Percentiles rank a stretch among this genome's conserved stretches.
Evolutionary conservation across 169 alveolate species (phyloP).

Genomic region (Eimeria praecox): DNA sequence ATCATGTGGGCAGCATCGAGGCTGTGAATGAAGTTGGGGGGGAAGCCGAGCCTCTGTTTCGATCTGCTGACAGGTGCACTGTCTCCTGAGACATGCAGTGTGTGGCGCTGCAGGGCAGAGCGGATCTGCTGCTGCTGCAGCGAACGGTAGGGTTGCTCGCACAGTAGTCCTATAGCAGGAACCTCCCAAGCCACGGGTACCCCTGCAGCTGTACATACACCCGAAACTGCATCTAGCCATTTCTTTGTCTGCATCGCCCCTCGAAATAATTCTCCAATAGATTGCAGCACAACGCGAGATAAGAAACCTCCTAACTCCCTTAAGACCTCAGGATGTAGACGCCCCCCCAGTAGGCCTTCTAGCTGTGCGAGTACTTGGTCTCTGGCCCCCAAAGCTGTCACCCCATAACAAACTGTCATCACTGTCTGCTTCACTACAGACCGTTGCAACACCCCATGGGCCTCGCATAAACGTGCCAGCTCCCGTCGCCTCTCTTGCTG

Average conservation of each 20-base stretch:
- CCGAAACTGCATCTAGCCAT: conserved; percentile 96
- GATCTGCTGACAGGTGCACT: conserved; percentile 83
- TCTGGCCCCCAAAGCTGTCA: conserved; percentile 93
- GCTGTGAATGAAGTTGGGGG: conserved; percentile 98
- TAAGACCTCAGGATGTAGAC: conserved; percentile 80
- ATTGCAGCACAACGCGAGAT: conserved; percentile 93
- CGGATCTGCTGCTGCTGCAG: conserved; percentile 88
- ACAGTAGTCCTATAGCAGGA: conserved; percentile 96
- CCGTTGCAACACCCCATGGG: conserved; percentile 88
- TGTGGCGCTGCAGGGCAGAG: conserved; percentile 90
- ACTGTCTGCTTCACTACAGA: conserved; percentile 99
- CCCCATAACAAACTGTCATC: conserved; percentile 99
- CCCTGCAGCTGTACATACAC: conserved; percentile 92
- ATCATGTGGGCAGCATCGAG: conserved; percentile 98
- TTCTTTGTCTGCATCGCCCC: conserved; percentile 96
- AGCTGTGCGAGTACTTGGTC: conserved; percentile 91
- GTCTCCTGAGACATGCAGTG: conserved; percentile 88
- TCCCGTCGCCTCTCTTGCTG: conserved; percentile 61
- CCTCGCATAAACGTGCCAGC: conserved; percentile 24
- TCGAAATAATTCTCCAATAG: conserved; percentile 95
- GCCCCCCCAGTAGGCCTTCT: conserved; percentile 86
- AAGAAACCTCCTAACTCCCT: conserved; percentile 88
- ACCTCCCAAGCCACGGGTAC: conserved; percentile 97
- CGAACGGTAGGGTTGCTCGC: conserved; percentile 96
- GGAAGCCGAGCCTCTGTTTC: conserved; percentile 97